phyloP scores from a whole-genome alignment of 768 basidiomycete species.

The Agrocybe praecox region DNA sequence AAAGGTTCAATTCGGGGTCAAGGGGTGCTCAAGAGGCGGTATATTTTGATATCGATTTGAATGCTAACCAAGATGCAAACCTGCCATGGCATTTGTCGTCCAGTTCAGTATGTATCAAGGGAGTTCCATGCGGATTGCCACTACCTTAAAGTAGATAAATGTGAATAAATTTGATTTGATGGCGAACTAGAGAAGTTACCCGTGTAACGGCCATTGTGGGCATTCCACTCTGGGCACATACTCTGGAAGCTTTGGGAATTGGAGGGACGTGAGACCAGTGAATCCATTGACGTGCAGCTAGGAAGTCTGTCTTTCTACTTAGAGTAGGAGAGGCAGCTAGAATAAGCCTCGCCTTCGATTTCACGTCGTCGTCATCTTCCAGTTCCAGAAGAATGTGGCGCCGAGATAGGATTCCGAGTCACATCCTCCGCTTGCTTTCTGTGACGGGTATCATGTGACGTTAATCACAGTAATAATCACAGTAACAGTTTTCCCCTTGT shows the following conservation, averaged over 20 bases:
- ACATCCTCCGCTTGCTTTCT: background rate
- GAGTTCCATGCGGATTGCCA: constrained; percentile 11
- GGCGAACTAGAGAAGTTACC: background rate
- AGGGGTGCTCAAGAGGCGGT: background rate
- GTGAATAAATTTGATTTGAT: background rate
- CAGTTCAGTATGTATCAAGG: background rate
- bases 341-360: too few relatives aligned
- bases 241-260: too few relatives aligned
- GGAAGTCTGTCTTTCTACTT: too few relatives aligned
- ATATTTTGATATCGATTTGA: background rate
- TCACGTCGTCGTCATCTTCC: background rate
- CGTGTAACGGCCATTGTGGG: background rate
- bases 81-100: background rate
- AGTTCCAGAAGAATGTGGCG: background rate
- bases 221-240: background rate
- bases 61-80: background rate
- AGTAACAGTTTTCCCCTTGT: background rate
- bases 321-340: too few relatives aligned
- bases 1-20: background rate
- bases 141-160: constrained; percentile 1
- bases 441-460: background rate
- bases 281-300: too few relatives aligned
- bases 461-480: background rate
- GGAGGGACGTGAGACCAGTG: too few relatives aligned
- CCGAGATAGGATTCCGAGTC: background rate